Evolutionary conservation across 129 eudicot genomes (phyloP).

Genomic region (Chrysanthemum makinoi): DNA sequence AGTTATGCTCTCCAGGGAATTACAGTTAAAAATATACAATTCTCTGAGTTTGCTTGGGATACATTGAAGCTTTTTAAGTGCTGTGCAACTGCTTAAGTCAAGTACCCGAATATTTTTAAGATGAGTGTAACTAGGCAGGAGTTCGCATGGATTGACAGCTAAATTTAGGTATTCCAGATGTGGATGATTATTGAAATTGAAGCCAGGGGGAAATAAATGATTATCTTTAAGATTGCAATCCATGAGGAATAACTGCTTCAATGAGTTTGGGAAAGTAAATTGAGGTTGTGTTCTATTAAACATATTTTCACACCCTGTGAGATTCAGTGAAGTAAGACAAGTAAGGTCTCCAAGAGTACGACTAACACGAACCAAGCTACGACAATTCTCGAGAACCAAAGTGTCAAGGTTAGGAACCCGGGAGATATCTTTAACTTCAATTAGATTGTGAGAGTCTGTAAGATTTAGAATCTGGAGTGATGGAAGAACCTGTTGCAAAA

Average conservation of each 20-base stretch:
- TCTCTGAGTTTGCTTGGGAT: not conserved
- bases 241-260: no score
- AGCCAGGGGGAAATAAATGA: not conserved
- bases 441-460: conserved; percentile 18
- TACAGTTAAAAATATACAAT: conserved; percentile 14
- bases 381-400: conserved; percentile 15
- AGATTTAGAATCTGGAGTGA: conserved; percentile 35
- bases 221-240: conserved; percentile 2
- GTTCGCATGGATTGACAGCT: not conserved
- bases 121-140: not conserved
- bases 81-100: conserved; percentile 4
- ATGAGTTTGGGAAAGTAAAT: no score
- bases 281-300: no score
- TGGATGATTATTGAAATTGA: not conserved
- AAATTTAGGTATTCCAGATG: conserved; percentile 6
- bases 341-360: conserved; percentile 23
- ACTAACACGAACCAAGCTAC: conserved; percentile 14
- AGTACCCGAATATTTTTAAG: conserved; percentile 23
- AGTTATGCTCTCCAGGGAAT: no score
- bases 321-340: conserved; percentile 13
- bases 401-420: conserved; percentile 30
- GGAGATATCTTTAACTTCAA: not conserved
- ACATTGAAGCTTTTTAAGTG: not conserved
- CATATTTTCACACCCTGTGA: not conserved
- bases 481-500: conserved; percentile 16